These are phyloP conservation scores for Fusarium pseudocircinatum DNA, from an alignment of 2,329 filamentous ascomycete species.

Conservation along the genomic window DNA sequence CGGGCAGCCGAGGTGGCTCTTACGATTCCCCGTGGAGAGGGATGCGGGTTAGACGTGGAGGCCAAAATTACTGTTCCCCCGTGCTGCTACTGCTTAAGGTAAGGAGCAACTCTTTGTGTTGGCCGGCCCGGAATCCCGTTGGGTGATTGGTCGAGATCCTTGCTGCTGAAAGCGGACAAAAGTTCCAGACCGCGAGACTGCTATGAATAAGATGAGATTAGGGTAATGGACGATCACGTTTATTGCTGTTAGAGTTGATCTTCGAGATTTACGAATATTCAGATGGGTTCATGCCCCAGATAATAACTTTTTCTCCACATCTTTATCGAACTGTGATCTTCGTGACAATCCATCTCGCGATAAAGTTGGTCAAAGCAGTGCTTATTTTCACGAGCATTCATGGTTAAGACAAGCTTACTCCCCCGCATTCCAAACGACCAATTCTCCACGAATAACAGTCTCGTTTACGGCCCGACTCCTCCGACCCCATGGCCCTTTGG, in stretches of 20 bases:
- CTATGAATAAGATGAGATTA: background rate
- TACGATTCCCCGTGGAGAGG: background rate
- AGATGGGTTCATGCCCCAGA: background rate
- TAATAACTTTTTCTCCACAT: background rate
- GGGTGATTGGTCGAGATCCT: conserved; percentile 15
- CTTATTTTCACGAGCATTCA: background rate
- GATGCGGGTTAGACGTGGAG: conserved; percentile 7
- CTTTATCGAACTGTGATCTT: background rate
- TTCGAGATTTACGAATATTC: background rate
- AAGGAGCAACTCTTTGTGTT: background rate
- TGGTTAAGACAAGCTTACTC: conserved; percentile 14
- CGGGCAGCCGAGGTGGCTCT: conserved; percentile 14
- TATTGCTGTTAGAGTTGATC: background rate
- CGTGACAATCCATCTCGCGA: background rate
- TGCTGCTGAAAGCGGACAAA: conserved; percentile 1
- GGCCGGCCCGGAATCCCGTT: conserved; percentile 28
- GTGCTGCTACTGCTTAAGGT: background rate
- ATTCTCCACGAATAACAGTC: conserved; percentile 33
- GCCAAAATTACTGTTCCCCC: background rate
- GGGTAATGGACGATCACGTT: no score
- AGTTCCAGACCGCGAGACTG: background rate
- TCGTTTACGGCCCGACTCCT: conserved; percentile 26
- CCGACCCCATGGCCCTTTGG: conserved; percentile 2
- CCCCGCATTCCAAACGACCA: conserved; percentile 25
- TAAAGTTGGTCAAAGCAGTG: background rate